Evolutionary conservation across 75 land plant species (phyloP), one percentile per base, ranked within the genome.

Genomic region (Pseudotsuga menziesii): DNA sequence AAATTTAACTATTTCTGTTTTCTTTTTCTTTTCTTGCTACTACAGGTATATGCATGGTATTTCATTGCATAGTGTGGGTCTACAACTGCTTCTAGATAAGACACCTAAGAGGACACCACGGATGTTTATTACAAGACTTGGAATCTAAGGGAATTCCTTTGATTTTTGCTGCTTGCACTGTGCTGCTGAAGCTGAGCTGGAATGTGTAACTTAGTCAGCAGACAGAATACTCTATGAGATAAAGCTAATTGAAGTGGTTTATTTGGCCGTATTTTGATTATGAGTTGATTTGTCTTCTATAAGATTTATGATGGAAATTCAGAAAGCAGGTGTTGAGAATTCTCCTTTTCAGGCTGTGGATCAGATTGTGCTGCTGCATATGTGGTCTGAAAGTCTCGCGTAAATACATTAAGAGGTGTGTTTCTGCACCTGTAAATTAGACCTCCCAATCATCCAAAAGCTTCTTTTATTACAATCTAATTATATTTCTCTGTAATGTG

Each of bases 71-170:
- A 36, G 39, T 32, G 39, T 64, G 69, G 69, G 69, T 6, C 69
- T 64, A 16, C 39, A 7, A 15, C 35, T 64, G 29, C 69, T 64
- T 64, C 69, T 64, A 64, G 69, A 64, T 64, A 64, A 64, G 16
- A 32, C 69, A 64, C 35, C 69, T 64, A 15, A 64, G 29, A 17
- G 9, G 27, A 32, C 36, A 64, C 39, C 5, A 15, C 39, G 69
- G 17, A 32, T 36, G 4, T 32, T 64, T 64, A 17, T 64, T 64
- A 64, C 69, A 64, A 32, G 69, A 7, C 4, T 64, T 16, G 39
- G 39, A 64, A 29, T 16, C 16, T 64, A 29, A 29, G 35, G 39
- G 69, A 5, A 29, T 29, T 64, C 69, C 32, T 4, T 63, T 32
- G 36, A 62, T 19, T 64, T 16, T 29, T 32, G 69, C 39, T 29